Base-by-base conservation (phyloP, 495 filamentous ascomycete genomes). In the Hyaloscypha bicolor region DNA sequence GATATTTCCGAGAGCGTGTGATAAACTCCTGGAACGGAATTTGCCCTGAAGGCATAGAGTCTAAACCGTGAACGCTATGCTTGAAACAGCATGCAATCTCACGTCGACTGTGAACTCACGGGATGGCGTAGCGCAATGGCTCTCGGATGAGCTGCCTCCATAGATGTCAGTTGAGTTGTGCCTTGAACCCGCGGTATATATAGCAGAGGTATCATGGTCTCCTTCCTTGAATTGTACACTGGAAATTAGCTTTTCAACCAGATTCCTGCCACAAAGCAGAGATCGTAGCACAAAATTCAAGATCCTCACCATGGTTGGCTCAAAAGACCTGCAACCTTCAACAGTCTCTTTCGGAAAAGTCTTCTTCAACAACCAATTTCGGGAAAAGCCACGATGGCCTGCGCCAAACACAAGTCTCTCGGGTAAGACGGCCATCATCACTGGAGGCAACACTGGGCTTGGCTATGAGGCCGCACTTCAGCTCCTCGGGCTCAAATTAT, bases 391-490 rank as follows among this genome's bases (percentile, higher is more conserved):
- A 0, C 59, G 69, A 62, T 69, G 64, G 39, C 74, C 75, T 8
- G 58, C 71, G 0, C 65, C 57, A 55, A 55, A 66, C 25, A 76
- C 71, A 51, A 64, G 70, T 55, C 70, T 71, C 56, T 37, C 76
- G 3, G 77, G 76, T 9, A 76, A 85, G 64, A 81, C 77, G 0
- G 76, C 79, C 29, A 82, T 88, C 51, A 69, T 88, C 25, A 87
- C 83, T 4, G 86, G 86, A 11, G 66, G 76, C 58, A 87, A 83
- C 70, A 76, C 77, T 5, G 86, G 86, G 3, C 76, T 88, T 0
- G 86, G 86, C n/a, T 71, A 80, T 2, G 79, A 83, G 69, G 79
- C 80, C 35, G 77, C 81, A 4, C 70, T 72, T 3, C 82, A 86
- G 53, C 75, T 88, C 37, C 77, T 86, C 4, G 67, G 70, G 12